Evolutionary conservation across 495 filamentous ascomycete species (phyloP).

Genomic region (Lineolata rhizophorae): DNA sequence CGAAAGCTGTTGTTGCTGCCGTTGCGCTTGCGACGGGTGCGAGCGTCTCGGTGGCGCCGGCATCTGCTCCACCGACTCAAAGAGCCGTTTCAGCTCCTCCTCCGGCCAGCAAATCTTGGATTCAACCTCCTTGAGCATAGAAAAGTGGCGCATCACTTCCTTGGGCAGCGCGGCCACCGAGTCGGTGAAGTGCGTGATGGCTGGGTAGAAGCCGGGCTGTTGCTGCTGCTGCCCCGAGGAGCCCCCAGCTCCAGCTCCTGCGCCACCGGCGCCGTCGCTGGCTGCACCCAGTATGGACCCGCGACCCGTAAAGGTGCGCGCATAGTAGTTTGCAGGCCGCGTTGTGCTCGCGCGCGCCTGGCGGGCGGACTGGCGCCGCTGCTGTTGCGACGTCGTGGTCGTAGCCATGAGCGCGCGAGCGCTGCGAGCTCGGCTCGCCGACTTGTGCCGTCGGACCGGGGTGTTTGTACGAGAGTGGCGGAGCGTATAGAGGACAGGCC

Average conservation of each 20-base stretch:
- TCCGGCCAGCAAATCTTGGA: slow-evolving; percentile 71
- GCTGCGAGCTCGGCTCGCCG: no score
- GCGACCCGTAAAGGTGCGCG: slow-evolving; percentile 27
- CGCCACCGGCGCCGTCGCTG: no score
- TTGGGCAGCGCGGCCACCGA: slow-evolving; percentile 79
- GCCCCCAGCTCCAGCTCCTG: slow-evolving; percentile 16
- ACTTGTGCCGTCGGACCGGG: no score
- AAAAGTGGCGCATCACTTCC: slow-evolving; percentile 87
- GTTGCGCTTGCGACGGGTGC: slow-evolving; percentile 11
- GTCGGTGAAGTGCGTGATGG: slow-evolving; percentile 84
- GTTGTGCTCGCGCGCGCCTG: slow-evolving; percentile 39
- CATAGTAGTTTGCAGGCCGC: slow-evolving; percentile 33
- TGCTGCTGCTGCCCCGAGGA: slow-evolving; percentile 13
- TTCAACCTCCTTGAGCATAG: slow-evolving; percentile 88
- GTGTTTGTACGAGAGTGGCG: no score
- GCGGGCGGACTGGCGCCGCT: slow-evolving; percentile 29
- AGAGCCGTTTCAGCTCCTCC: slow-evolving; percentile 44
- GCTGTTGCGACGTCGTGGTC: no score
- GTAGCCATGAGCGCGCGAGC: no score
- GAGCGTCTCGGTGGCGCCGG: slow-evolving; percentile 18
- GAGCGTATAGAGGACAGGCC: no score
- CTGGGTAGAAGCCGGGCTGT: slow-evolving; percentile 60
- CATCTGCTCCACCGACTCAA: slow-evolving; percentile 29
- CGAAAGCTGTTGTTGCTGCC: slow-evolving; percentile 11
- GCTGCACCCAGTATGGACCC: no score